These are phyloP conservation scores for Solanum hybrid DNA, from an alignment of 305 asterid genomes.

Conservation along the genomic window DNA sequence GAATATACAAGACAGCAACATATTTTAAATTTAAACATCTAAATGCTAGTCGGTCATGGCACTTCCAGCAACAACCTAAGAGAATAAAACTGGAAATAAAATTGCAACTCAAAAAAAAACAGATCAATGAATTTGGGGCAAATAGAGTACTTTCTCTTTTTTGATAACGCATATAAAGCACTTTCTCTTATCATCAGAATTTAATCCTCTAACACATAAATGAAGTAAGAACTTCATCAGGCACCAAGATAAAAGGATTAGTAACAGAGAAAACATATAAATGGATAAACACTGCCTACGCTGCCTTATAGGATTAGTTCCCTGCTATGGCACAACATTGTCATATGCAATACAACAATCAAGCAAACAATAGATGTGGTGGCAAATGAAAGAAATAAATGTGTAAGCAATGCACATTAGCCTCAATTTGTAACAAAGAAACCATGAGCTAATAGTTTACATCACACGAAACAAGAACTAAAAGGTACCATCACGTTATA, in stretches of 20 bases:
- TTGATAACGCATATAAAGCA: background rate
- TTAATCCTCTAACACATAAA: background rate
- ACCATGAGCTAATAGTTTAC: background rate
- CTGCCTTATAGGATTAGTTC: background rate
- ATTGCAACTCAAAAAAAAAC: background rate
- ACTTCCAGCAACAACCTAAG: background rate
- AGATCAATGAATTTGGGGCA: background rate
- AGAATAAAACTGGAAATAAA: background rate
- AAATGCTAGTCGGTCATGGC: background rate
- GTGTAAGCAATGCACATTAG: background rate
- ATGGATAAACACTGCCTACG: background rate
- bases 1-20: background rate
- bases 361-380: background rate
- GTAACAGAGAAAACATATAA: background rate
- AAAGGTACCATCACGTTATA: constrained; percentile 67
- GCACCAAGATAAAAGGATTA: background rate
- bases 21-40: background rate
- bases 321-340: background rate
- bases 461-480: background rate
- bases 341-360: background rate
- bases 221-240: background rate
- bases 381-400: background rate
- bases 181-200: background rate
- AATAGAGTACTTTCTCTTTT: background rate
- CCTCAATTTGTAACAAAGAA: background rate